Evolutionary conservation across 1,284 basidiomycete species (phyloP).

Genomic region (Puccinia triticina): DNA sequence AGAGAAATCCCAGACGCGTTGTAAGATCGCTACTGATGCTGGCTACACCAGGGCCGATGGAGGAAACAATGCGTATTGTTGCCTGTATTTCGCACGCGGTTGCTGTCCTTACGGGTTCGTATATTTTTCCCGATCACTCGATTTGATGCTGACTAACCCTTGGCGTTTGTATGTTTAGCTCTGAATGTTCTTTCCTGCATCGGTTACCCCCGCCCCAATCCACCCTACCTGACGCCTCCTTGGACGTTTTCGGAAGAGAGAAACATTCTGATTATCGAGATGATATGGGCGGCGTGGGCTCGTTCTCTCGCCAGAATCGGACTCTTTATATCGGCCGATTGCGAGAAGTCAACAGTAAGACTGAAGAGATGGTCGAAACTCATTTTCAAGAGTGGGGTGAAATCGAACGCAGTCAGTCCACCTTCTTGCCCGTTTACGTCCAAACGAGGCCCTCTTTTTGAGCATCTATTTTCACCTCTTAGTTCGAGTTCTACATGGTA

Average conservation of each 20-base stretch:
- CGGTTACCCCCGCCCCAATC: conserved; percentile 71
- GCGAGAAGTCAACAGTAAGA: conserved; percentile 79
- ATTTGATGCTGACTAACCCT: not conserved
- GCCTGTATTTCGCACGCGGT: conserved; percentile 92
- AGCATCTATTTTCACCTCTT: conserved; percentile 50
- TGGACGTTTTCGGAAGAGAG: conserved; percentile 95
- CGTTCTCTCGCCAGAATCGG: conserved; percentile 88
- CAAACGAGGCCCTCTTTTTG: not conserved
- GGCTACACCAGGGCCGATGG: conserved; percentile 92
- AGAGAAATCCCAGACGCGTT: conserved; percentile 85
- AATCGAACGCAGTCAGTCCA: conserved; percentile 79
- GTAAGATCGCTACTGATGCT: conserved; percentile 82
- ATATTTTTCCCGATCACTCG: not conserved
- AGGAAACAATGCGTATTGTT: conserved; percentile 86
- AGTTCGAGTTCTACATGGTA: conserved; percentile 89
- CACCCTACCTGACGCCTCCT: conserved; percentile 81
- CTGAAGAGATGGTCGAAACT: conserved; percentile 80
- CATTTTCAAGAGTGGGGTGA: conserved; percentile 99
- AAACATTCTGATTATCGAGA: conserved; percentile 97
- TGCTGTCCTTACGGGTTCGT: conserved; percentile 87
- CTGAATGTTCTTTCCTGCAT: conserved; percentile 95
- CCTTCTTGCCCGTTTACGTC: not conserved
- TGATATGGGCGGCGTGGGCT: conserved; percentile 99
- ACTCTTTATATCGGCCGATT: conserved; percentile 94
- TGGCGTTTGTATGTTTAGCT: conserved; percentile 60